Percentiles rank a stretch among this genome's conserved stretches.
Evolutionary conservation across 495 filamentous ascomycete genomes (phyloP).

Genomic region (Darksidea phi): DNA sequence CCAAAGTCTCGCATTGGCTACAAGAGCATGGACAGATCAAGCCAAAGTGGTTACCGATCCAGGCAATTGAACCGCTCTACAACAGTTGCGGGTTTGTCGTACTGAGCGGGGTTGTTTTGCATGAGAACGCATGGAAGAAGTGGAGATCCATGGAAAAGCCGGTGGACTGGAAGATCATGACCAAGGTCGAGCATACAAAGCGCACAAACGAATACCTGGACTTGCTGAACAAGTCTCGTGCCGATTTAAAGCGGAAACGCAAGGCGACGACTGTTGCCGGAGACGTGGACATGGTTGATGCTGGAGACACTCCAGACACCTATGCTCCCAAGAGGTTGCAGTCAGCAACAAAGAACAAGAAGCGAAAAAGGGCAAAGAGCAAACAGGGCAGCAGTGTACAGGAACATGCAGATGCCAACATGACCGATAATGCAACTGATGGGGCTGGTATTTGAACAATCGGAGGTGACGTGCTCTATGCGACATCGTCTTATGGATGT

Average conservation of each 20-base stretch:
- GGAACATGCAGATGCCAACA: too few species aligned
- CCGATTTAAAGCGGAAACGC: neutral
- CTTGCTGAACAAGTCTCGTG: constrained; percentile 4
- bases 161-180: constrained; percentile 45
- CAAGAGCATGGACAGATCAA: constrained; percentile 18
- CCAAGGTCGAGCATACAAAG: constrained; percentile 35
- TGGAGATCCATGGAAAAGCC: constrained; percentile 38
- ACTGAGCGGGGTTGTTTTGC: constrained; percentile 39
- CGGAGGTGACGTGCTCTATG: too few species aligned
- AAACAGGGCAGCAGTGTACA: neutral
- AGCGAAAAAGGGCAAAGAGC: neutral
- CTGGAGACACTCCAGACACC: too few species aligned
- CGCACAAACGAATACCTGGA: constrained; percentile 22
- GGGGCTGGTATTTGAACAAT: too few species aligned
- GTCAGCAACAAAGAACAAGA: neutral
- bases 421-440: too few species aligned
- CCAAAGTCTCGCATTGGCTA: constrained; percentile 25
- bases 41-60: constrained; percentile 31
- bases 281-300: too few species aligned
- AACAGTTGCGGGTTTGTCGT: constrained; percentile 44
- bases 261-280: neutral
- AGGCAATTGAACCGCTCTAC: constrained; percentile 18
- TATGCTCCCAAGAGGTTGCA: too few species aligned
- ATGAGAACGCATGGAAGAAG: constrained; percentile 19
- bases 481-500: too few species aligned